phyloP scores from a whole-genome alignment of 2,329 filamentous ascomycete species.

The Hirsutella thompsonii region DNA sequence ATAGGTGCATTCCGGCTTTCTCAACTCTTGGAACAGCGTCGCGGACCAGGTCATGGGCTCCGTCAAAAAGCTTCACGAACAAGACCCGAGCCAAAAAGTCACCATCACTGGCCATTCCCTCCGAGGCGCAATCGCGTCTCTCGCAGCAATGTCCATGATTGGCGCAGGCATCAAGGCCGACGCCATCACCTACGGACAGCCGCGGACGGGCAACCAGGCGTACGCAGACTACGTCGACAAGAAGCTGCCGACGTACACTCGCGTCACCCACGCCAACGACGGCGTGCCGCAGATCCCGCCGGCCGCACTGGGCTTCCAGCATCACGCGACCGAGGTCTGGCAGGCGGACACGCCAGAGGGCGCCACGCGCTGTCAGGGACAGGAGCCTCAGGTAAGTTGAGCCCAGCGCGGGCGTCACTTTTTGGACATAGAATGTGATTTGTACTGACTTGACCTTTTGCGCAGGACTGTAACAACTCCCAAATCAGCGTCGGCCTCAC shows the following conservation, averaged over 20 bases:
- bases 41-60: slow-evolving; percentile 16
- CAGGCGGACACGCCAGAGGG: slow-evolving; percentile 4
- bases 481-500: too few relatives aligned
- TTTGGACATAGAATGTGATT: too few relatives aligned
- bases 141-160: neutral
- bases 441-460: too few relatives aligned
- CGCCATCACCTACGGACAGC: neutral
- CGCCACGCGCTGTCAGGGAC: neutral
- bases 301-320: slow-evolving; percentile 38
- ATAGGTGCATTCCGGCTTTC: slow-evolving; percentile 34
- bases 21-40: slow-evolving; percentile 34
- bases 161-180: neutral
- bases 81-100: too few relatives aligned
- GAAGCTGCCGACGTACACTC: slow-evolving; percentile 31
- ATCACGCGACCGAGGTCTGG: slow-evolving; percentile 52
- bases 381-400: neutral
- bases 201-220: slow-evolving; percentile 33
- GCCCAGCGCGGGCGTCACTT: too few relatives aligned
- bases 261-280: slow-evolving; percentile 50
- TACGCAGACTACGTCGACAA: slow-evolving; percentile 35
- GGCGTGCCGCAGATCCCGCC: slow-evolving; percentile 50
- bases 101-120: too few relatives aligned
- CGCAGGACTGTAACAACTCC: too few relatives aligned
- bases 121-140: too few relatives aligned
- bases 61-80: too few relatives aligned